phyloP scores from a whole-genome alignment of 495 filamentous ascomycete genomes.

The Xylaria grammica region DNA sequence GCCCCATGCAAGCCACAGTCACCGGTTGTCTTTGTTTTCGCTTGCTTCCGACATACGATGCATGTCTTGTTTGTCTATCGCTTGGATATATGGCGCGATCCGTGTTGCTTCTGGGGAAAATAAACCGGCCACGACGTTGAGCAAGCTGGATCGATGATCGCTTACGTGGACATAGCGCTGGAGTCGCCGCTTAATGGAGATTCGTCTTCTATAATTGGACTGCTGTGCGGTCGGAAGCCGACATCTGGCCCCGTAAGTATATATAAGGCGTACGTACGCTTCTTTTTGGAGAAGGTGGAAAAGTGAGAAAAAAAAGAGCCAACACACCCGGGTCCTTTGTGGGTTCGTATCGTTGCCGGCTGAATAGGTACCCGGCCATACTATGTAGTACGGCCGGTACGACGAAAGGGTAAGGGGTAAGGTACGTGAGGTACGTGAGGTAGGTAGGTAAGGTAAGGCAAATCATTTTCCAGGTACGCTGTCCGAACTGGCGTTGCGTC shows the following conservation, averaged over 20 bases:
- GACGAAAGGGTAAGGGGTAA: neutral
- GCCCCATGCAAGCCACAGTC: conserved; percentile 14
- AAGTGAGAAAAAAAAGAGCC: neutral
- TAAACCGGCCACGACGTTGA: neutral
- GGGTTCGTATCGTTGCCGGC: conserved; percentile 6
- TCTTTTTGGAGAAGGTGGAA: neutral
- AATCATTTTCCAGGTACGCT: neutral
- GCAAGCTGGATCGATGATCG: conserved; percentile 6
- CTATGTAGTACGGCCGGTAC: neutral
- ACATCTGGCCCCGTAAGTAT: neutral
- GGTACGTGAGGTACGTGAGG: too few species aligned
- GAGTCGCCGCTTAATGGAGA: neutral
- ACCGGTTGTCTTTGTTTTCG: conserved; percentile 6
- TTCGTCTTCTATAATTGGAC: conserved; percentile 8
- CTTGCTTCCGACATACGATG: conserved; percentile 11
- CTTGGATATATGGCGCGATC: neutral
- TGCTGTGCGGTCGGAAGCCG: neutral
- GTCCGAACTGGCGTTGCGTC: neutral
- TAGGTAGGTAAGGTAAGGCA: neutral
- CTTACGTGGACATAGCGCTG: conserved; percentile 11
- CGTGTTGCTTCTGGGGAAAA: conserved; percentile 5
- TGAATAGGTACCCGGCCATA: conserved; percentile 10
- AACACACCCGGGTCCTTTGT: neutral
- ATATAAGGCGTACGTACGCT: neutral
- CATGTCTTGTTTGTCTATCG: neutral